Conservation (phyloP, 2,329 filamentous ascomycete genomes). For the Nemania abortiva region DNA sequence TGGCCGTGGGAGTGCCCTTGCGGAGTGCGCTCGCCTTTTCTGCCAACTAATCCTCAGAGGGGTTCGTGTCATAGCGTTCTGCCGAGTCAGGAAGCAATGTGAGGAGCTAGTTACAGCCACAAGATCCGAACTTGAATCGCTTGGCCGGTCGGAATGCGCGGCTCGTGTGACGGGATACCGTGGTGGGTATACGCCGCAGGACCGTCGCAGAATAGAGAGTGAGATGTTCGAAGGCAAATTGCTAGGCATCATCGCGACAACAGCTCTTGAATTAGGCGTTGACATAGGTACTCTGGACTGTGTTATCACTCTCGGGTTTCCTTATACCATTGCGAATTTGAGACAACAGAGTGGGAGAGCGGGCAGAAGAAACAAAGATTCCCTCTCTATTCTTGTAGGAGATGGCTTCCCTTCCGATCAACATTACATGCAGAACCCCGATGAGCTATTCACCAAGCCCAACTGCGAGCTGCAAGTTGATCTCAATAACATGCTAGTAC, state of each 20-base stretch:
- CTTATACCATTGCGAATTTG: slow-evolving; percentile 93
- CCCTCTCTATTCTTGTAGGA: slow-evolving; percentile 87
- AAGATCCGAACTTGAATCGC: slow-evolving; percentile 77
- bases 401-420: slow-evolving; percentile 93
- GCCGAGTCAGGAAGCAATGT: slow-evolving; percentile 86
- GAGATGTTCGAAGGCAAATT: slow-evolving; percentile 98
- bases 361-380: slow-evolving; percentile 92
- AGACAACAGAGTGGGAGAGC: slow-evolving; percentile 95
- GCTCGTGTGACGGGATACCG: slow-evolving; percentile 93
- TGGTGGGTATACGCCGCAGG: slow-evolving; percentile 93
- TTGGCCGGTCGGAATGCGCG: slow-evolving; percentile 81
- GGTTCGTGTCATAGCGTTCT: slow-evolving; percentile 93
- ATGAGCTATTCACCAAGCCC: slow-evolving; percentile 91
- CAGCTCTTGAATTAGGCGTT: slow-evolving; percentile 90
- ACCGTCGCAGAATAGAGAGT: slow-evolving; percentile 86
- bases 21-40: slow-evolving; percentile 90
- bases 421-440: slow-evolving; percentile 95
- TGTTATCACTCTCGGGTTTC: slow-evolving; percentile 93
- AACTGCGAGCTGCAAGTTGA: slow-evolving; percentile 93
- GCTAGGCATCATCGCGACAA: slow-evolving; percentile 93
- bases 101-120: slow-evolving; percentile 86
- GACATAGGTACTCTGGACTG: slow-evolving; percentile 96
- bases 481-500: slow-evolving; percentile 87
- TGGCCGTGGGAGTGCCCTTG: slow-evolving; percentile 83
- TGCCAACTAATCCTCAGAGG: slow-evolving; percentile 90